phyloP scores from a whole-genome alignment of 2,329 filamentous ascomycete genomes.

The Sarocladium oryzae region DNA sequence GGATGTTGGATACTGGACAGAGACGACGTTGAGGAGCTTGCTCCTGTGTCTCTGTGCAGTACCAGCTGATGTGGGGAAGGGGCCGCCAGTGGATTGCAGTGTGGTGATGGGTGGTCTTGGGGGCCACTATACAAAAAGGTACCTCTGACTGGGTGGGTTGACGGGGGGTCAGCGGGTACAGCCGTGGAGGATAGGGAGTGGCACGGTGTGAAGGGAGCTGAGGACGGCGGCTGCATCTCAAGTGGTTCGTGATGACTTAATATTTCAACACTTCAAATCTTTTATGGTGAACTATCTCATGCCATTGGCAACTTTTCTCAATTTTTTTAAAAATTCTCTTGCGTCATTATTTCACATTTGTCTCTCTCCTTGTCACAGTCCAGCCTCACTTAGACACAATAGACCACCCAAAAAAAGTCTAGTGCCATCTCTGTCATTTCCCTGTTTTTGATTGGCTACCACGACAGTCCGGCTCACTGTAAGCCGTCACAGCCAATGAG shows the following conservation, averaged over 20 bases:
- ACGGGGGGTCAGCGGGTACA: slow-evolving; percentile 6
- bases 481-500: slow-evolving; percentile 4
- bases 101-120: no score
- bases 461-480: not conserved
- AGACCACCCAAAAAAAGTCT: not conserved
- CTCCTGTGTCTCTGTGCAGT: not conserved
- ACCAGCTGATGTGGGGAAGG: slow-evolving; percentile 13
- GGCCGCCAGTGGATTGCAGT: not conserved
- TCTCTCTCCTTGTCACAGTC: not conserved
- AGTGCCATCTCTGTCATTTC: not conserved
- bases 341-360: not conserved
- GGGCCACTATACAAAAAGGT: not conserved
- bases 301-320: not conserved
- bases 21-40: not conserved
- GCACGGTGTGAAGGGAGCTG: not conserved
- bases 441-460: not conserved
- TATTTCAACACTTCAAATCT: no score
- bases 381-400: slow-evolving; percentile 2
- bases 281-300: no score
- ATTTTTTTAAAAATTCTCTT: not conserved
- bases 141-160: not conserved
- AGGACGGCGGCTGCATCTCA: not conserved
- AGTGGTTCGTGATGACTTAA: no score
- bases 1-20: slow-evolving; percentile 9
- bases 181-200: not conserved